Percentiles rank a stretch among this genome's conserved stretches.
phyloP scores from a whole-genome alignment of 176 grass and related monocot genomes.

The Stipa capillata region DNA sequence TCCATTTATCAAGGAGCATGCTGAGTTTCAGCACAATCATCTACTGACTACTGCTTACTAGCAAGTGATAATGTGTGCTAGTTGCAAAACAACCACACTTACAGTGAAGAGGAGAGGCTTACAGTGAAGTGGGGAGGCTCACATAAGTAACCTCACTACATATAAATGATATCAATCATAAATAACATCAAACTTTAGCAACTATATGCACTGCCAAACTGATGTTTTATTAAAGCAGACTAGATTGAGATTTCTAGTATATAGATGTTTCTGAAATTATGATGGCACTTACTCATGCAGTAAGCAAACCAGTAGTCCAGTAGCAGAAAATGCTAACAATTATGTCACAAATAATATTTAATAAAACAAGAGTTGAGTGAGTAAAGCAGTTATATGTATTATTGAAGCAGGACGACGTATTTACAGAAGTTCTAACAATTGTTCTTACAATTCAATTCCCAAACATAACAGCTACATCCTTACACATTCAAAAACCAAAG shows the following conservation, averaged over 20 bases:
- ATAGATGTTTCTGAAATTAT: neutral
- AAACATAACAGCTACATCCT: conserved; percentile 8
- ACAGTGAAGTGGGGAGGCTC: no score
- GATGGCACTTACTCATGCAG: neutral
- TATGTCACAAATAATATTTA: neutral
- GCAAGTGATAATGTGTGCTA: no score
- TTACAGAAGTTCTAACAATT: conserved; percentile 30
- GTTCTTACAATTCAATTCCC: conserved; percentile 20
- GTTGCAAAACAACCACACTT: no score
- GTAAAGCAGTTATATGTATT: conserved; percentile 14
- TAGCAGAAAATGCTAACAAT: neutral
- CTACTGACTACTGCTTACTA: neutral
- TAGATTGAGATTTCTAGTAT: neutral
- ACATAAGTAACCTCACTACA: no score
- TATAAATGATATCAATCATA: no score
- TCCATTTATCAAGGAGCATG: neutral
- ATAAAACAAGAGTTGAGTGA: neutral
- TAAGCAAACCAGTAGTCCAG: neutral
- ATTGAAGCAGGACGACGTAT: conserved; percentile 23
- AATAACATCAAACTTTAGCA: no score
- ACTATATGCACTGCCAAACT: no score
- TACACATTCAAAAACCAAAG: neutral
- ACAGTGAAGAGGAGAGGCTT: no score
- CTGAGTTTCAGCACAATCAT: neutral
- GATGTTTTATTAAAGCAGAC: no score